phyloP scores from a whole-genome alignment of 495 filamentous ascomycete species.

The Penicillium macrosclerotiorum region DNA sequence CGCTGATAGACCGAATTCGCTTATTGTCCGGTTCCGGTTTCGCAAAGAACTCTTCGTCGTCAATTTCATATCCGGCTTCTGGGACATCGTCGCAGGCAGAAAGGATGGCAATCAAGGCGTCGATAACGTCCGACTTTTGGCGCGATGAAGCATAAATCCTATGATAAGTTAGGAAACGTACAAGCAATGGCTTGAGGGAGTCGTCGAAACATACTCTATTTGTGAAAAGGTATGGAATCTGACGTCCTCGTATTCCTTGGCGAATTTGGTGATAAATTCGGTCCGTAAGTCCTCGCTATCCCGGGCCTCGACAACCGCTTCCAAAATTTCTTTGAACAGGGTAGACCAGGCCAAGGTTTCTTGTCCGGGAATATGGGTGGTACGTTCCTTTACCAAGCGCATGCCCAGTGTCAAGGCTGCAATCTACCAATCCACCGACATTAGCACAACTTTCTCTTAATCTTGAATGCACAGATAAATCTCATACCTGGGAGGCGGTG shows the following conservation, averaged over 20 bases:
- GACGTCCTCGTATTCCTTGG: conserved; percentile 80
- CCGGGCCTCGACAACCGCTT: conserved; percentile 56
- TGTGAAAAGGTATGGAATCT: conserved; percentile 74
- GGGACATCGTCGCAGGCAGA: conserved; percentile 64
- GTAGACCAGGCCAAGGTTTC: conserved; percentile 65
- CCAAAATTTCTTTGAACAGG: conserved; percentile 62
- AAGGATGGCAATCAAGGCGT: conserved; percentile 61
- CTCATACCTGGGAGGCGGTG: conserved; percentile 40
- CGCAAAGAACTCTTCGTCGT: conserved; percentile 63
- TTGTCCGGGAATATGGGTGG: conserved; percentile 55
- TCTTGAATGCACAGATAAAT: background rate
- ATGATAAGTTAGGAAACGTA: conserved; percentile 20
- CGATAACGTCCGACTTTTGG: conserved; percentile 40
- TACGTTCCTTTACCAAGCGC: conserved; percentile 77
- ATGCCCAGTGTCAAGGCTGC: conserved; percentile 75
- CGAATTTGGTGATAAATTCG: conserved; percentile 73
- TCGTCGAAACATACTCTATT: conserved; percentile 62
- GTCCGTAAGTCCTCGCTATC: conserved; percentile 55
- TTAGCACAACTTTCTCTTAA: conserved; percentile 12
- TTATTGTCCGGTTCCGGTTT: conserved; percentile 64
- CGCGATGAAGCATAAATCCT: conserved; percentile 35
- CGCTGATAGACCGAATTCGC: conserved; percentile 34
- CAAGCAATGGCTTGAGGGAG: background rate
- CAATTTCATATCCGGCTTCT: conserved; percentile 50
- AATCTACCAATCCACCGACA: conserved; percentile 37